Evolutionary conservation across 2,329 filamentous ascomycete species (phyloP), one percentile per base, ranked within the genome.

Genomic region (Fusarium continuum): DNA sequence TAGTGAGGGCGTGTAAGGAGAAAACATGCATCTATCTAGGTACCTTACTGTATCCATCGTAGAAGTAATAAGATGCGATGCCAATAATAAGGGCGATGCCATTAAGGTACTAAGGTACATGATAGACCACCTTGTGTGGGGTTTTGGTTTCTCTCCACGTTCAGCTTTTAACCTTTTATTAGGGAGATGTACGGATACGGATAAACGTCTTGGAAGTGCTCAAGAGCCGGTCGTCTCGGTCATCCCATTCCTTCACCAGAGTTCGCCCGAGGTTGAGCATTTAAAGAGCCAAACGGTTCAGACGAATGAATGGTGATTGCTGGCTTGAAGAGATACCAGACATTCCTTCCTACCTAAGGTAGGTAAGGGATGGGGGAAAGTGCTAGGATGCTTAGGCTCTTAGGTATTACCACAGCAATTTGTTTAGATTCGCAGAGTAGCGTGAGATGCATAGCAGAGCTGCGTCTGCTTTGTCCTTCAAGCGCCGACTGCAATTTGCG

Each of bases 1-100:
- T 40, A 16, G 31, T 23, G 20, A 6, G 41, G 57, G 62, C 25
- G 62, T 65, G 52, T 47, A 28, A 20, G 7, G 25, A 25, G 51
- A 43, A 41, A 49, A 36, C 45, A 9, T 43, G 28, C n/a, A n/a
- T n/a, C n/a, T n/a, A n/a, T n/a, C n/a, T n/a, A n/a, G n/a, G n/a
- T n/a, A n/a, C n/a, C n/a, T n/a, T n/a, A n/a, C n/a, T n/a, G n/a
- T n/a, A 28, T 29, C 28, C 28, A 29, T 29, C 13, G 28, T 29
- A 29, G 28, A n/a, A n/a, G n/a, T n/a, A n/a, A n/a, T n/a, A n/a
- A n/a, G n/a, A n/a, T n/a, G n/a, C n/a, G n/a, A n/a, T n/a, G n/a
- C n/a, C n/a, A n/a, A n/a, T n/a, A n/a, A n/a, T n/a, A n/a, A n/a
- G n/a, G n/a, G n/a, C n/a, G n/a, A n/a, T n/a, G n/a, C n/a, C n/a